These are phyloP conservation scores for Candolleomyces eurysporus DNA, from an alignment of 768 basidiomycete genomes.

Conservation along the genomic window DNA sequence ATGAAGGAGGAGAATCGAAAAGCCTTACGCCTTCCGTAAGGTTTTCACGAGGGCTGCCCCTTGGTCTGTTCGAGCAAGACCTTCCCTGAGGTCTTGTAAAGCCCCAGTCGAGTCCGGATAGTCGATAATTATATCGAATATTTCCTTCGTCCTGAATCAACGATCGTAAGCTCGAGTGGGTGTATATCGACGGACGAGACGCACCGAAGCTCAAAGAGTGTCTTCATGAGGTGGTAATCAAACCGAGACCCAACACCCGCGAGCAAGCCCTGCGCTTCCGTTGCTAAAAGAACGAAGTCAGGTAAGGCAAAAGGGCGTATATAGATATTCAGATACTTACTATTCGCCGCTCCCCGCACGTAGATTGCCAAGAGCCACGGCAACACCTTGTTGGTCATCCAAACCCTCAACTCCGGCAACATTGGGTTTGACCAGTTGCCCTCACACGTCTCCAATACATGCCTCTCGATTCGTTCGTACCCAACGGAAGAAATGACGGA, in stretches of 20 bases:
- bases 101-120: constrained; percentile 87
- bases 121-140: constrained; percentile 96
- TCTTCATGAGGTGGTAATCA: constrained; percentile 92
- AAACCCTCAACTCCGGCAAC: constrained; percentile 58
- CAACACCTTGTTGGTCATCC: constrained; percentile 80
- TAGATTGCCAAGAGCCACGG: constrained; percentile 86
- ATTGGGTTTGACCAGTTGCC: constrained; percentile 69
- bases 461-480: constrained; percentile 79
- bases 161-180: neutral
- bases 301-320: neutral
- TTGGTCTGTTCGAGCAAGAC: constrained; percentile 77
- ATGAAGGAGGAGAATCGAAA: neutral
- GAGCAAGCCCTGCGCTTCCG: constrained; percentile 71
- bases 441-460: constrained; percentile 64
- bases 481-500: constrained; percentile 80
- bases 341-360: constrained; percentile 58
- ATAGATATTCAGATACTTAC: constrained; percentile 33
- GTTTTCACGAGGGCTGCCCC: constrained; percentile 72
- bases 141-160: constrained; percentile 61
- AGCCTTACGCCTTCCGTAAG: constrained; percentile 73
- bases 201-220: constrained; percentile 81
- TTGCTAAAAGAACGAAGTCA: constrained; percentile 37
- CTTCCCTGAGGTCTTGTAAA: constrained; percentile 86
- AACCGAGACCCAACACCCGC: constrained; percentile 79
- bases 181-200: constrained; percentile 16